These are phyloP conservation scores for Panus rudis DNA, from an alignment of 768 basidiomycete species.

Conservation along the genomic window DNA sequence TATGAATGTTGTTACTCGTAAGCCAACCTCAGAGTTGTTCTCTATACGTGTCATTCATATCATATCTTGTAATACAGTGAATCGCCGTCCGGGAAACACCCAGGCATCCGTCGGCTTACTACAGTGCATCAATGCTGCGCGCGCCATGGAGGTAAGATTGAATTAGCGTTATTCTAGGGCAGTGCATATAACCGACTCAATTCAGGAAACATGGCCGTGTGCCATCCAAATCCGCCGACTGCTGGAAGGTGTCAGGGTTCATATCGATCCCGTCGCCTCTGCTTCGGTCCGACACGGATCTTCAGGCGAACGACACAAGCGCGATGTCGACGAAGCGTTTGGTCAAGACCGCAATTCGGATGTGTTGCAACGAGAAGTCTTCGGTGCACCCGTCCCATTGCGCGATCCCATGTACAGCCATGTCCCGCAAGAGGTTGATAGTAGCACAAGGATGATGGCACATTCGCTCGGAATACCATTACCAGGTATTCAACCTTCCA, in stretches of 20 bases:
- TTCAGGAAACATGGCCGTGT: conserved; percentile 63
- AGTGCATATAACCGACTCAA: background rate
- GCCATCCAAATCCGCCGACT: conserved; percentile 60
- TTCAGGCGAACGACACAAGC: conserved; percentile 14
- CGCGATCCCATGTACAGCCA: background rate
- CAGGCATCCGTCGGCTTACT: conserved; percentile 62
- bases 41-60: conserved; percentile 6
- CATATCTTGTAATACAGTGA: conserved; percentile 40
- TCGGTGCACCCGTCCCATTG: background rate
- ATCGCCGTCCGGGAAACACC: conserved; percentile 60
- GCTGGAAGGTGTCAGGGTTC: conserved; percentile 58
- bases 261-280: conserved; percentile 27
- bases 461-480: conserved; percentile 9
- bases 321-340: conserved; percentile 17
- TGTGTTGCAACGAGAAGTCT: conserved; percentile 6
- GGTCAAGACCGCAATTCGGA: conserved; percentile 12
- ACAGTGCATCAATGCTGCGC: conserved; percentile 55
- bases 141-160: conserved; percentile 56
- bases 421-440: background rate
- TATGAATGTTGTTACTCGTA: conserved; percentile 73
- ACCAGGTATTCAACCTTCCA: conserved; percentile 5
- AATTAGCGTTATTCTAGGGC: background rate
- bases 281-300: background rate
- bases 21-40: conserved; percentile 18
- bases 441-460: too few relatives aligned